Evolutionary conservation across 177 flowering plant genomes (phyloP), one percentile per base, ranked within the genome.

Genomic region (Vitis hybrid): DNA sequence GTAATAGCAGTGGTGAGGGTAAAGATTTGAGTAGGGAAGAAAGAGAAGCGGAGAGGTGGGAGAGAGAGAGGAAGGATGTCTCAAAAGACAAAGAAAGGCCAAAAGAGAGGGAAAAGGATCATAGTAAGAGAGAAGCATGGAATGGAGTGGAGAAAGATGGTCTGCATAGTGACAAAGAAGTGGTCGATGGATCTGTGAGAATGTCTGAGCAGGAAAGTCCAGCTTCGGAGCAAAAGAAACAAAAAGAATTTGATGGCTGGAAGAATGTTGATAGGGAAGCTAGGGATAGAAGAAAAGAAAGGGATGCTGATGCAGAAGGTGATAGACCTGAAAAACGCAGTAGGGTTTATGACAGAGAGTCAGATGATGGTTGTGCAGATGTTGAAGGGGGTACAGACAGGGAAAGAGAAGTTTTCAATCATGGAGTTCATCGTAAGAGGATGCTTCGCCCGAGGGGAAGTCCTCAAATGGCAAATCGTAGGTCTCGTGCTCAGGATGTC

Each of bases 391-490:
- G 80, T 55, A 65, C 76, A 11, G 97, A 89, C 54, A 86, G 84
- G 73, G 98, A 94, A 64, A 87, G 85, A 73, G 98, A 92, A 61
- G 82, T 56, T 54, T 87, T 86, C 70, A 83, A 79, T 75, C 76
- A 77, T 87, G 91, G 91, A 62, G 85, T 89, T 65, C 97, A 90
- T 76, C 86, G 91, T 59, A 92, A 88, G 79, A 92, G 97, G 79
- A 90, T 92, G 93, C 87, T 87, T 71, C 88, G 97, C 41, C 87
- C 96, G 5, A 87, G 97, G 81, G 91, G 91, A 41, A 86, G 93
- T 67, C 88, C 96, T 50, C 97, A 87, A 77, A 72, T 84, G 61
- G 79, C 79, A 46, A 90, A 79, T 67, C 87, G 94, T 61, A 97
- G 88, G 60, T 66, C 89, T 27, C 88, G 82, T 67, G 10, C 81